Percentiles rank a stretch among this genome's conserved stretches.
Evolutionary conservation across 2,329 filamentous ascomycete species (phyloP).

Genomic region (Exophiala sp.): DNA sequence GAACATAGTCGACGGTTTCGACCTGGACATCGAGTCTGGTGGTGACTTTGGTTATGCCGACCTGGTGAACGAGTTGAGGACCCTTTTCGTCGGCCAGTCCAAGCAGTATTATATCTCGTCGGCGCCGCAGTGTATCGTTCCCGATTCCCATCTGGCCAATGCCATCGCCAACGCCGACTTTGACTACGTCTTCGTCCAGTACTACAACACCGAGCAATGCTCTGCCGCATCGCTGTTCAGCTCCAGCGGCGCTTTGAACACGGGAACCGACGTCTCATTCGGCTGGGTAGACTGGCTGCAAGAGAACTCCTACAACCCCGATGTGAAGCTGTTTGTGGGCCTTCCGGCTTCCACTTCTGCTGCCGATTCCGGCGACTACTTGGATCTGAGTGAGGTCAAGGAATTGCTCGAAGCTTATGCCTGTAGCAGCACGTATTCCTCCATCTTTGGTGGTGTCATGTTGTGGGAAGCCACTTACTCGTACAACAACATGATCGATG

Average conservation of each 20-base stretch:
- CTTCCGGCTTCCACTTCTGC: constrained; percentile 38
- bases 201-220: constrained; percentile 51
- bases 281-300: constrained; percentile 41
- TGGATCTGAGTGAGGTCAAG: constrained; percentile 44
- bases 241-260: constrained; percentile 32
- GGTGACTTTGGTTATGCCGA: constrained; percentile 53
- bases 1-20: constrained; percentile 65
- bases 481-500: constrained; percentile 42
- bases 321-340: constrained; percentile 51
- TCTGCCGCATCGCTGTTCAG: constrained; percentile 38
- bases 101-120: constrained; percentile 57
- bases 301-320: constrained; percentile 33
- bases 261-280: constrained; percentile 42
- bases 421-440: constrained; percentile 32
- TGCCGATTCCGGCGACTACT: constrained; percentile 39
- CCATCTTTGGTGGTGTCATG: constrained; percentile 54
- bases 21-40: constrained; percentile 64
- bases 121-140: constrained; percentile 63
- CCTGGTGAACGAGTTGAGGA: constrained; percentile 57
- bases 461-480: constrained; percentile 52
- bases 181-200: constrained; percentile 52
- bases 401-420: constrained; percentile 42
- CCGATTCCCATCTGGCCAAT: constrained; percentile 48
- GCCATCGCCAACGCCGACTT: constrained; percentile 44
- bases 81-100: constrained; percentile 44